phyloP scores from a whole-genome alignment of 345 rosid genomes.

The Erysimum cheiranthoides region DNA sequence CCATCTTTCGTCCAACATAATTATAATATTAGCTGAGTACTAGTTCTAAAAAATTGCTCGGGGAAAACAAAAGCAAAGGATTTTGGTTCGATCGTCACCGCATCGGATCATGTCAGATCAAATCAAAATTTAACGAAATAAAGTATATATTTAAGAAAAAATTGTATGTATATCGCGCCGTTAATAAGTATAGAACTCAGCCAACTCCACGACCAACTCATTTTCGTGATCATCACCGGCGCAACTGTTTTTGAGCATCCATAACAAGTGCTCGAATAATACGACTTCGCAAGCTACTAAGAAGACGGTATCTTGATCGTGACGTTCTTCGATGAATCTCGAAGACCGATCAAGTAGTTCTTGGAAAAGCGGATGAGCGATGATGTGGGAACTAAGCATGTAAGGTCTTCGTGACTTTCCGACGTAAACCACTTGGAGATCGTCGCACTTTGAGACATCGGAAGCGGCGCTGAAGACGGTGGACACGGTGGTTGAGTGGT shows the following conservation, averaged over 20 bases:
- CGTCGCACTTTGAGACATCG: constrained; percentile 26
- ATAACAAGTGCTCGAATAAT: constrained; percentile 89
- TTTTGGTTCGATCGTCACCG: background rate
- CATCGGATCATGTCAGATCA: constrained; percentile 5
- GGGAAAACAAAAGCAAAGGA: background rate
- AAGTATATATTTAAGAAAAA: constrained; percentile 5
- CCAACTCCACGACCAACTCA: constrained; percentile 40
- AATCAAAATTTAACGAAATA: background rate
- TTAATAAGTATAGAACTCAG: constrained; percentile 70
- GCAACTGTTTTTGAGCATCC: constrained; percentile 71
- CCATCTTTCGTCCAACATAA: background rate
- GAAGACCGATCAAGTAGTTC: constrained; percentile 68
- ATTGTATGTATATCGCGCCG: background rate
- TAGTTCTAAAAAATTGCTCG: background rate
- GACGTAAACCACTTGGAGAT: constrained; percentile 66
- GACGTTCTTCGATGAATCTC: constrained; percentile 34
- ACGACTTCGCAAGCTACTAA: constrained; percentile 81
- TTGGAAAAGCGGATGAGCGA: constrained; percentile 78
- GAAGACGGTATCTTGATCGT: constrained; percentile 42
- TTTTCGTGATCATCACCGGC: background rate
- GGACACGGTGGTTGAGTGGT: constrained; percentile 28
- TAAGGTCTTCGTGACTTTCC: constrained; percentile 85
- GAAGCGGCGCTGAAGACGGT: constrained; percentile 1
- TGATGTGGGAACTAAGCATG: constrained; percentile 54
- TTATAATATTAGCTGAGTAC: background rate